Conservation (phyloP, 129 eudicot species). For the Pittosporum tobira region DNA sequence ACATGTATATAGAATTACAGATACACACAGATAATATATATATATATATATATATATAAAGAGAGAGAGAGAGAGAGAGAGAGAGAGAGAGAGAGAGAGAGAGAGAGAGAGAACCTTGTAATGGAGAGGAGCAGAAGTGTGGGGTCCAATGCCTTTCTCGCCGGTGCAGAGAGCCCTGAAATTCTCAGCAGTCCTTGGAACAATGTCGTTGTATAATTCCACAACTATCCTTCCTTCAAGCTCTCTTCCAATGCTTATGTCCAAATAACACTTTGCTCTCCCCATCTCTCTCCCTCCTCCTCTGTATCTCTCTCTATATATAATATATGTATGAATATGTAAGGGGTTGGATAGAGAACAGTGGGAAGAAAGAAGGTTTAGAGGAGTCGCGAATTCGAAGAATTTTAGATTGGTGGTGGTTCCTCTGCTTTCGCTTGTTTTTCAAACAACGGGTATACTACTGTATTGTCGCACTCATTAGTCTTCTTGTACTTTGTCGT, state of each 20-base stretch:
- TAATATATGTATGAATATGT: background rate
- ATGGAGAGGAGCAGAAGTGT: slow-evolving; percentile 75
- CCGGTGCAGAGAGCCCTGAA: slow-evolving; percentile 90
- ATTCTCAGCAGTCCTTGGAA: slow-evolving; percentile 76
- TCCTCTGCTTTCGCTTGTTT: background rate
- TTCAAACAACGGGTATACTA: background rate
- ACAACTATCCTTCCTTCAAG: slow-evolving; percentile 79
- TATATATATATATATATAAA: background rate
- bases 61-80: background rate
- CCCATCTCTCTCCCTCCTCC: slow-evolving; percentile 26
- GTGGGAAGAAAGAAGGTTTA: background rate
- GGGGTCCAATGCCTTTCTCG: slow-evolving; percentile 66
- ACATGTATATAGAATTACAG: too few relatives aligned
- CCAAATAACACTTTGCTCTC: slow-evolving; percentile 63
- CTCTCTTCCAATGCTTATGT: slow-evolving; percentile 80
- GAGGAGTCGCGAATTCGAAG: background rate
- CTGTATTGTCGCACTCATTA: background rate
- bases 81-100: background rate
- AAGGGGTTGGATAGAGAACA: background rate
- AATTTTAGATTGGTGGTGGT: background rate
- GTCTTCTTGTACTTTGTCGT: background rate
- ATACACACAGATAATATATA: background rate
- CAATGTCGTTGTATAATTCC: slow-evolving; percentile 66
- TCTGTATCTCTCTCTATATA: slow-evolving; percentile 3
- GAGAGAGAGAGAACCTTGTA: slow-evolving; percentile 47